Percentiles rank a stretch among this genome's conserved stretches.
These are phyloP conservation scores for Cercophora samala DNA, from an alignment of 495 filamentous ascomycete genomes.

Conservation along the genomic window DNA sequence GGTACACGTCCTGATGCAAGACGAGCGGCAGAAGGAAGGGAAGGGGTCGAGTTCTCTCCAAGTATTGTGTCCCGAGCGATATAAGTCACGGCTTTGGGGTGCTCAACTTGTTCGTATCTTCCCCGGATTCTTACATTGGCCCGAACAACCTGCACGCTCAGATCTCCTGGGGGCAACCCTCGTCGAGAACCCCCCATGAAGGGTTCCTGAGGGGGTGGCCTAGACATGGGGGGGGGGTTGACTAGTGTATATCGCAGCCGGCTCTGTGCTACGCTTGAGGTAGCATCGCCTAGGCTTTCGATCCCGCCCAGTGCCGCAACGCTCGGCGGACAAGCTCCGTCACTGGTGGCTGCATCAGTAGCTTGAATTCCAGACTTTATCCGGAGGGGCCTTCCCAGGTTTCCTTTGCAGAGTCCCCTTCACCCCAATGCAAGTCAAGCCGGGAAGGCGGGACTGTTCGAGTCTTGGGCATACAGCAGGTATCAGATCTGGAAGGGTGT, in stretches of 20 bases:
- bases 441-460: not conserved
- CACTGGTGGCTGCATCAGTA: not conserved
- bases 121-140: not conserved
- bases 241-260: no score
- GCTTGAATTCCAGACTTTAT: not conserved
- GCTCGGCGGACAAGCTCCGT: not conserved
- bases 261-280: not conserved
- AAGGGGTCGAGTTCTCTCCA: slow-evolving; percentile 1
- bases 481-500: not conserved
- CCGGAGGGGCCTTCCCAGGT: slow-evolving; percentile 1
- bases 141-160: not conserved
- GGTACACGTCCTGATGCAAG: not conserved
- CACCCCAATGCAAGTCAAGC: not conserved
- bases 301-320: not conserved
- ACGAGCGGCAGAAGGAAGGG: not conserved
- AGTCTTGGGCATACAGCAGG: not conserved
- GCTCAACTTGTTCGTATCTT: not conserved
- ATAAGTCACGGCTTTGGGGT: not conserved
- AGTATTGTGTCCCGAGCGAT: not conserved
- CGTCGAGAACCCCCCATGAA: not conserved
- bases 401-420: not conserved
- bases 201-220: no score
- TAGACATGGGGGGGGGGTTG: no score
- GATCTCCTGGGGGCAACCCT: not conserved
- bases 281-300: not conserved